Base-by-base conservation (phyloP, 345 rosid species). In the Arabidopsis arenosa region DNA sequence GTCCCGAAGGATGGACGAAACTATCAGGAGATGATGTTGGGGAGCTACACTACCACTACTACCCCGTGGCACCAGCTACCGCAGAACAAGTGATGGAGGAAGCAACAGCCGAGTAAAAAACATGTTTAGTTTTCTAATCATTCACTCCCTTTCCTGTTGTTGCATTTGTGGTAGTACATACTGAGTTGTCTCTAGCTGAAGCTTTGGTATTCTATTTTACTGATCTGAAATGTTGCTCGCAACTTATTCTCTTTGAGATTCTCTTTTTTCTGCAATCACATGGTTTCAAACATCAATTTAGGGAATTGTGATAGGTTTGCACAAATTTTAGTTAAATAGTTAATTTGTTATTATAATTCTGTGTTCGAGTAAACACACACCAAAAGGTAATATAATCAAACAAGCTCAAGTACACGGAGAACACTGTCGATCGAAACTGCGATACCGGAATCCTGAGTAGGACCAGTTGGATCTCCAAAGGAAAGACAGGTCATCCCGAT, bases 11-110 rank as follows among this genome's bases (percentile, higher is more conserved):
- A 75, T 96, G 98, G 99, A 96, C 78, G 84, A 96, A 96, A 80
- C 84, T 93, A 13, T 89, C 98, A 2, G 99, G 98, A 48, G 99
- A 93, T 60, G 99, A 96, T 76, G 99, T 96, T 17, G 97, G 97
- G 12, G 99, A 89, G 74, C 92, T 96, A 51, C 95, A 93, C 75
- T 93, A 96, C 82, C 79, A 82, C 17, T 96, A 96, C 84, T 74
- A 87, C 77, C 97, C 98, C 0, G 92, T 88, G 23, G 36, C 48
- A 66, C 84, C 97, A 26, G 83, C 72, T 64, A 76, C 86, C 0
- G 89, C 87, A 6, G 98, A 96, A 66, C 96, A 91, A 64, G 99
- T 93, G 80, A 96, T 96, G 99, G 89, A 56, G 37, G 99, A 95
- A 73, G 97, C 81, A 0, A 61, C 68, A 0, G 68, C 68, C 7